These are phyloP conservation scores for Heterobasidion occidentale DNA, from an alignment of 1,284 basidiomycete species.

Conservation along the genomic window DNA sequence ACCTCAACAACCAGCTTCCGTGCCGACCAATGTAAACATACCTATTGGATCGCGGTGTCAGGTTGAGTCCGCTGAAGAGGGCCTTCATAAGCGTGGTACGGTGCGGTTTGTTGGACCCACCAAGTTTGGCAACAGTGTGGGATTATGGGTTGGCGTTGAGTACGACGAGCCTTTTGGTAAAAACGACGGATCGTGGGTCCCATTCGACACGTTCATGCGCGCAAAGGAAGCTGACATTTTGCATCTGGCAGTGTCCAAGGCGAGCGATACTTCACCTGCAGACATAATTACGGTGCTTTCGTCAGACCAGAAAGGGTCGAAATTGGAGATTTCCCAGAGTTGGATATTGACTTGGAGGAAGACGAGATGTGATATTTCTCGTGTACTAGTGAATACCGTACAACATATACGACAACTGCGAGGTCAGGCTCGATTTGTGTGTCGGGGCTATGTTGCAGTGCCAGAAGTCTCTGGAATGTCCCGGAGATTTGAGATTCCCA, in stretches of 20 bases:
- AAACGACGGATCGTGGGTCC: constrained; percentile 64
- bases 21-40: constrained; percentile 32
- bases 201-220: too few species aligned
- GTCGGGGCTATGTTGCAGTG: background rate
- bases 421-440: background rate
- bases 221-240: background rate
- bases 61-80: constrained; percentile 63
- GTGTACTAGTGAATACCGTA: background rate
- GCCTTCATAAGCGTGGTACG: constrained; percentile 72
- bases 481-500: constrained; percentile 12
- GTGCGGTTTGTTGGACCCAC: constrained; percentile 83
- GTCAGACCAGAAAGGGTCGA: constrained; percentile 79
- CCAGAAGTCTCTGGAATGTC: constrained; percentile 12
- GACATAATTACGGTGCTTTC: constrained; percentile 77
- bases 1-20: background rate
- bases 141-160: constrained; percentile 88
- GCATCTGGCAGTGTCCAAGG: constrained; percentile 66
- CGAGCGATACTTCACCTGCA: constrained; percentile 78
- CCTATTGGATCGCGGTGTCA: constrained; percentile 74
- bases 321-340: constrained; percentile 82
- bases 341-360: constrained; percentile 65
- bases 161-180: constrained; percentile 96
- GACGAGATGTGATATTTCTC: constrained; percentile 59
- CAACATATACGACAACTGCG: background rate
- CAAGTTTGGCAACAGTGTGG: constrained; percentile 59